Evolutionary conservation across 352 stramenopile species (phyloP), one percentile per base, ranked within the genome.

Genomic region (Globisporangium carolinianum): DNA sequence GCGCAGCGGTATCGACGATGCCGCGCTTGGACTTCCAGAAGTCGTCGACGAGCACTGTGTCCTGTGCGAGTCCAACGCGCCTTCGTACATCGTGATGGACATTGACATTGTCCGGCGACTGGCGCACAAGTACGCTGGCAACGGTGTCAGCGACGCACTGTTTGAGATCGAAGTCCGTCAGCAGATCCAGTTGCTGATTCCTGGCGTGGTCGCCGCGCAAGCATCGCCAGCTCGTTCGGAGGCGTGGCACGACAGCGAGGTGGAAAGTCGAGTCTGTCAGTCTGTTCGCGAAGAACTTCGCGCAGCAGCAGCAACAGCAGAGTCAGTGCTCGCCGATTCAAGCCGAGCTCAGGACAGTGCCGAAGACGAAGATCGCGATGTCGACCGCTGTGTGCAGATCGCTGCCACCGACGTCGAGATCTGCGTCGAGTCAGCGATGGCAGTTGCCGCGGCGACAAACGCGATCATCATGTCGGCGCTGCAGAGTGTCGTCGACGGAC

Each of bases 391-490:
- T 24, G 24, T 39, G 6, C 56, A 62, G 32, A 57, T 62, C 32
- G 24, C 39, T 0, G 12, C 7, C 18, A n/a, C 55, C 6, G 39
- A 42, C 17, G 36, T n/a, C n/a, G 9, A 7, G 4, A 36, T 68
- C 45, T 41, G 58, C 59, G 41, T 57, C 56, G 38, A 58, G 18
- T 60, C 47, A 35, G 59, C 62, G 0, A 62, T 67, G 38, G 56
- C 60, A 32, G 50, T 58, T 10, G 50, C 56, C 35, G 45, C 56
- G 17, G 59, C 63, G 7, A 66, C 63, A 17, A 66, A 61, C 45
- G 60, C 57, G n/a, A 69, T 73, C 37, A 59, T 73, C 10, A n/a
- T 71, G 5, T 39, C 60, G 14, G 67, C 60, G 38, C 53, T 73
- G 14, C 63, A 71, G 18, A 65, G 59, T 43, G 54, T 73, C 11